A percentile compares a stretch with the other conserved stretches of the same genome.
Evolutionary conservation across 805 yeast species (phyloP).

Genomic region (Candida methanosorbosa): DNA sequence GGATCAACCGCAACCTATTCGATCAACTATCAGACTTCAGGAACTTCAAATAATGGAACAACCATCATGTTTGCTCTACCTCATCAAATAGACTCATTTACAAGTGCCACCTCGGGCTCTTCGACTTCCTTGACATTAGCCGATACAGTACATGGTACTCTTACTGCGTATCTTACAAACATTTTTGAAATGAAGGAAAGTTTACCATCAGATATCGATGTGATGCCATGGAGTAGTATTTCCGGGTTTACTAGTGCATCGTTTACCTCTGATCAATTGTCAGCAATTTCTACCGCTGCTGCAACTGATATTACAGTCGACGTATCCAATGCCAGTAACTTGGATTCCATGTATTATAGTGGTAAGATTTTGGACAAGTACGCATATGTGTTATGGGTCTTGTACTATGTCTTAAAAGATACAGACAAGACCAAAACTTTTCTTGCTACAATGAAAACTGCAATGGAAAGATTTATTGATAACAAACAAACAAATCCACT

Average conservation of each 20-base stretch:
- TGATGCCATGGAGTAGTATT: slow-evolving; percentile 52
- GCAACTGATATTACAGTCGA: slow-evolving; percentile 30
- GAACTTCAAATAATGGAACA: slow-evolving; percentile 35
- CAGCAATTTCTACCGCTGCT: slow-evolving; percentile 25
- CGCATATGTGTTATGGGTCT: slow-evolving; percentile 71
- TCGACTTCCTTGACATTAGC: slow-evolving; percentile 30
- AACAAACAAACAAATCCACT: slow-evolving; percentile 66
- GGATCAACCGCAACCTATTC: slow-evolving; percentile 31
- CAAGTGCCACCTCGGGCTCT: slow-evolving; percentile 15
- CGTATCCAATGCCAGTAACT: slow-evolving; percentile 32
- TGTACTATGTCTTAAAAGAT: slow-evolving; percentile 56
- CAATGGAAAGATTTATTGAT: slow-evolving; percentile 55
- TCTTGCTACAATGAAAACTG: slow-evolving; percentile 49
- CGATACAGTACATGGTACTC: slow-evolving; percentile 41
- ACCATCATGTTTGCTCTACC: slow-evolving; percentile 43
- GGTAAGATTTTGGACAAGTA: slow-evolving; percentile 87
- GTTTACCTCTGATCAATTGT: slow-evolving; percentile 11
- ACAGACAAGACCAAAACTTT: slow-evolving; percentile 38
- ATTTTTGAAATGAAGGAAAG: slow-evolving; percentile 32
- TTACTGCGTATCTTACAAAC: slow-evolving; percentile 36
- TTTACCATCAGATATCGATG: slow-evolving; percentile 31
- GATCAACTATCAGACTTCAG: slow-evolving; percentile 34
- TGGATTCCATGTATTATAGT: slow-evolving; percentile 56
- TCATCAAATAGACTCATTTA: slow-evolving; percentile 37
- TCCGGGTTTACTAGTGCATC: slow-evolving; percentile 18